A percentile compares a stretch with the other conserved stretches of the same genome.
These are phyloP conservation scores for Mortierella sp. DNA, from an alignment of 371 early-diverging fungal species.

Conservation along the genomic window DNA sequence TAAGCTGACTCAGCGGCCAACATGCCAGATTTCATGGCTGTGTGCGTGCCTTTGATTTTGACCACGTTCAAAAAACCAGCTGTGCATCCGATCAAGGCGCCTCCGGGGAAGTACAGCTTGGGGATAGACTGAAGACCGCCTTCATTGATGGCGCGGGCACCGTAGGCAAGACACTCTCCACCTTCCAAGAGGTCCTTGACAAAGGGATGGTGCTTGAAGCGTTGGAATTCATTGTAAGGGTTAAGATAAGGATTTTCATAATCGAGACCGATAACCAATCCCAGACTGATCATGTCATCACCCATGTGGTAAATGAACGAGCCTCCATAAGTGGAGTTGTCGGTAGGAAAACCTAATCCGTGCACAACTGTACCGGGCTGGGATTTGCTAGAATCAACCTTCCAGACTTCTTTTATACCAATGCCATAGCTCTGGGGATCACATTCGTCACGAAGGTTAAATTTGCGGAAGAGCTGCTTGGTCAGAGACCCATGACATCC, in stretches of 20 bases:
- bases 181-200: slow-evolving; percentile 89
- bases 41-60: slow-evolving; percentile 99
- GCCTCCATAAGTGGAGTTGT: slow-evolving; percentile 93
- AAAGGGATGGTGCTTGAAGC: slow-evolving; percentile 94
- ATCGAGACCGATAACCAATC: slow-evolving; percentile 94
- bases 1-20: slow-evolving; percentile 90
- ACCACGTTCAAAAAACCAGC: slow-evolving; percentile 98
- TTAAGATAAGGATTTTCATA: slow-evolving; percentile 94
- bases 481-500: slow-evolving; percentile 98
- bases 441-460: slow-evolving; percentile 87
- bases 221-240: slow-evolving; percentile 98
- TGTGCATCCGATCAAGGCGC: slow-evolving; percentile 95
- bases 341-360: slow-evolving; percentile 94
- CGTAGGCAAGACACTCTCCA: slow-evolving; percentile 94
- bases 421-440: slow-evolving; percentile 93
- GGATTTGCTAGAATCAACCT: slow-evolving; percentile 90
- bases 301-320: slow-evolving; percentile 97
- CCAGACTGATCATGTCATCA: slow-evolving; percentile 88
- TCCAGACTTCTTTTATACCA: slow-evolving; percentile 99
- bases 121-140: slow-evolving; percentile 95
- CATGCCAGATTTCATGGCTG: slow-evolving; percentile 98
- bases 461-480: slow-evolving; percentile 90
- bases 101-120: slow-evolving; percentile 95
- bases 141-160: slow-evolving; percentile 96
- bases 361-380: slow-evolving; percentile 90